Evolutionary conservation across 1,139 yeast species (phyloP), one percentile per base, ranked within the genome.

Genomic region (Eremothecium sinecaudum): DNA sequence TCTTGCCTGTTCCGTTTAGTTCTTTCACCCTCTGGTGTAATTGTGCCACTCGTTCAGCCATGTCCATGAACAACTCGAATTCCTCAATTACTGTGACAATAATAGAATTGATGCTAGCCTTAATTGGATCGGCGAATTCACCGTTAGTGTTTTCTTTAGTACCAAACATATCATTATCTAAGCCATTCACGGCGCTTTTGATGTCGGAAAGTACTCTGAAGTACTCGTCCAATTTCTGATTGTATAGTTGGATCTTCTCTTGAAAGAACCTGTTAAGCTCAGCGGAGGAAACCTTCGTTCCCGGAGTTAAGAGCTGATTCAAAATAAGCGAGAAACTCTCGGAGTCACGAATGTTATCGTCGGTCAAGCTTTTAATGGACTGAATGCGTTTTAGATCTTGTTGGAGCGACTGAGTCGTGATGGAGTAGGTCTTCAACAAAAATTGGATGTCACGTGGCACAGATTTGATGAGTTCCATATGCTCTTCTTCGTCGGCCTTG

Each of bases 11-110:
- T 10, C 40, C 40, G 18, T 49, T 27, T 4, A 44, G 36, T 27
- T 67, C 60, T 43, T 67, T 73, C 2, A 79, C 78, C 38, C 75
- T 76, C 47, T 79, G 86, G 59, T 90, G 97, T 35, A 84, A 62
- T 50, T 81, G 94, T 2, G 97, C 97, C 51, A 87, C 78, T 22
- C 77, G 71, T 58, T 86, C 93, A 39, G 95, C 87, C 34, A 86
- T 67, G 49, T 86, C 94, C 87, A 90, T 82, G 59, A 87, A 87
- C 43, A 87, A 66, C 37, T 69, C 67, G 57, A 84, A 84, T 60
- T 87, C 96, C 46, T 80, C 84, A 46, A 78, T 75, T 20, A 90
- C 68, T 0, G 94, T 80, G 8, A 49, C 40, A 5, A 55, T 49
- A 14, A 55, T 44, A 4, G 56, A 45, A 33, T 48, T 48, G 28